Percentiles rank a stretch among this genome's conserved stretches.
Conservation (phyloP, 192 early-diverging fungal genomes). For the Thamnidium elegans region DNA sequence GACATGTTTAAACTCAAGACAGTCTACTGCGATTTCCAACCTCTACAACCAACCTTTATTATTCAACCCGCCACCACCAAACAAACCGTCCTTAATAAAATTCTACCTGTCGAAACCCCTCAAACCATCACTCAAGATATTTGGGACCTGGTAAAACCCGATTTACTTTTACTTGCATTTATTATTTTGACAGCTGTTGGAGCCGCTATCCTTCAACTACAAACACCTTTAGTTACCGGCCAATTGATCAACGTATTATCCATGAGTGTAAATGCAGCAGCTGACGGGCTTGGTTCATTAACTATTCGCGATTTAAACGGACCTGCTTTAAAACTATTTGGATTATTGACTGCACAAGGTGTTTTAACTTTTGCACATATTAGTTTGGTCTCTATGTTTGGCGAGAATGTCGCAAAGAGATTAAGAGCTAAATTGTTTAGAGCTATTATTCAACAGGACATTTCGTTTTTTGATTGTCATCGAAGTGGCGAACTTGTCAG, state of each 20-base stretch:
- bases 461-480: constrained; percentile 59
- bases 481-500: constrained; percentile 52
- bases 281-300: constrained; percentile 1
- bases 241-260: constrained; percentile 57
- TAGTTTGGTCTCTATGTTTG: constrained; percentile 56
- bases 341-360: constrained; percentile 54
- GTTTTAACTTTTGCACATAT: constrained; percentile 60
- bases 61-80: not conserved
- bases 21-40: not conserved
- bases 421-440: constrained; percentile 47
- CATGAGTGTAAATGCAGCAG: constrained; percentile 26
- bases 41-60: not conserved
- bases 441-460: constrained; percentile 56
- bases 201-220: constrained; percentile 53
- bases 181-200: constrained; percentile 56
- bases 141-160: constrained; percentile 51
- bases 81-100: not conserved
- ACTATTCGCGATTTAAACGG: constrained; percentile 34
- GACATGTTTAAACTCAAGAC: not conserved
- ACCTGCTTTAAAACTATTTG: constrained; percentile 52
- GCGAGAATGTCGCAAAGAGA: constrained; percentile 56
- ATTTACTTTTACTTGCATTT: constrained; percentile 47
- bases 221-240: constrained; percentile 55
- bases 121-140: constrained; percentile 16
- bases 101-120: not conserved